These are phyloP conservation scores for Venturia oleaginea DNA, from an alignment of 2,329 filamentous ascomycete genomes.

Conservation along the genomic window DNA sequence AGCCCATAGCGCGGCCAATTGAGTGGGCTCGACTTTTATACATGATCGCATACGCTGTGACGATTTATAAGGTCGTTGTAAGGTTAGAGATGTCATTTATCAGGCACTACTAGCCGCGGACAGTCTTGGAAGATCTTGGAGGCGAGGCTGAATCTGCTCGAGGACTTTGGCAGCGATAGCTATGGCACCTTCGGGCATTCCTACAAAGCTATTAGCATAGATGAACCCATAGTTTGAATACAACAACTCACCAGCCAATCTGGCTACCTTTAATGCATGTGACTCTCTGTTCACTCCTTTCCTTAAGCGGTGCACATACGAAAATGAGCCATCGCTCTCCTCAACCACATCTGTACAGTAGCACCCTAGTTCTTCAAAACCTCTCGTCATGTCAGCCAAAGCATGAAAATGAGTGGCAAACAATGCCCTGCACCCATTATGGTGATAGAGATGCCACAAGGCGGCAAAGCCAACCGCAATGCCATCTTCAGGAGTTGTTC, in stretches of 20 bases:
- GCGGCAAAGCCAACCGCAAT: constrained; percentile 83
- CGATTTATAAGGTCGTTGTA: not conserved
- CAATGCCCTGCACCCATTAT: constrained; percentile 69
- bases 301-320: constrained; percentile 75
- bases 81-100: not conserved
- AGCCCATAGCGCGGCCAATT: not conserved
- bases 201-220: constrained; percentile 16
- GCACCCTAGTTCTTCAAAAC: constrained; percentile 52
- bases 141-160: constrained; percentile 19
- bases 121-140: not conserved
- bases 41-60: not conserved
- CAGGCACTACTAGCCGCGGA: not conserved
- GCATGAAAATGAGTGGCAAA: constrained; percentile 95
- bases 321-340: constrained; percentile 55
- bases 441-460: constrained; percentile 69
- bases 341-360: constrained; percentile 81
- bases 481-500: constrained; percentile 89
- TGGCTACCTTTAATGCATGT: constrained; percentile 92
- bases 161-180: constrained; percentile 55
- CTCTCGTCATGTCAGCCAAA: constrained; percentile 65
- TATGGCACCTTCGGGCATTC: constrained; percentile 65
- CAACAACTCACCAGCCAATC: constrained; percentile 51
- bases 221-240: not conserved
- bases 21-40: not conserved
- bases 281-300: constrained; percentile 77